These are phyloP conservation scores for Fusarium acutatum DNA, from an alignment of 2,329 filamentous ascomycete genomes.

Conservation along the genomic window DNA sequence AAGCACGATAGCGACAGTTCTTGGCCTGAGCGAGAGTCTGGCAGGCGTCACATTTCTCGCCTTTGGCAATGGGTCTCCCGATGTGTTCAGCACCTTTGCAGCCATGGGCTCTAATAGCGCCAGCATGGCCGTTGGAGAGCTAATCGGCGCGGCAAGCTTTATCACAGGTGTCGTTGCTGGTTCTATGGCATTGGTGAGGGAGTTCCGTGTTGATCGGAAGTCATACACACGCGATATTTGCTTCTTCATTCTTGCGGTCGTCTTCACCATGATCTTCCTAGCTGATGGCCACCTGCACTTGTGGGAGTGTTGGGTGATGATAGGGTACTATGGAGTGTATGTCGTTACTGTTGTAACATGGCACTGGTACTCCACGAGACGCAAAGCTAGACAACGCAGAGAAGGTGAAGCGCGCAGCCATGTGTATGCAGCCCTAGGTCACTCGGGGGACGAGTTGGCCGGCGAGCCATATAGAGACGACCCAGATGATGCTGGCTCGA, in stretches of 20 bases:
- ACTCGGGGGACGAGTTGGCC: conserved; percentile 61
- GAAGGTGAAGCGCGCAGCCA: conserved; percentile 79
- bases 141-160: conserved; percentile 94
- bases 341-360: conserved; percentile 87
- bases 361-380: conserved; percentile 84
- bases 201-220: conserved; percentile 88
- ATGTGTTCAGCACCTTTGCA: conserved; percentile 98
- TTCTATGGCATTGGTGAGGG: conserved; percentile 95
- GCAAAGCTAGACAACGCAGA: conserved; percentile 66
- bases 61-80: conserved; percentile 96
- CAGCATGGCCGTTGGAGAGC: conserved; percentile 93
- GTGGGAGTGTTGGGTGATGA: conserved; percentile 93
- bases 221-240: conserved; percentile 91
- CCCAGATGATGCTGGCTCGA: conserved; percentile 48
- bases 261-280: conserved; percentile 87
- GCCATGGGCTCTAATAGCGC: conserved; percentile 97
- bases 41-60: conserved; percentile 96
- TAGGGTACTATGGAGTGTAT: conserved; percentile 89
- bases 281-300: conserved; percentile 83
- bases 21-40: conserved; percentile 95
- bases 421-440: conserved; percentile 66
- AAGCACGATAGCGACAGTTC: conserved; percentile 86
- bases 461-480: conserved; percentile 71
- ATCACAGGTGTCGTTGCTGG: conserved; percentile 96
- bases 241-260: conserved; percentile 89